Base-by-base conservation (phyloP, 225 moss, liverwort and hornwort genomes). In the Polytrichum commune region DNA sequence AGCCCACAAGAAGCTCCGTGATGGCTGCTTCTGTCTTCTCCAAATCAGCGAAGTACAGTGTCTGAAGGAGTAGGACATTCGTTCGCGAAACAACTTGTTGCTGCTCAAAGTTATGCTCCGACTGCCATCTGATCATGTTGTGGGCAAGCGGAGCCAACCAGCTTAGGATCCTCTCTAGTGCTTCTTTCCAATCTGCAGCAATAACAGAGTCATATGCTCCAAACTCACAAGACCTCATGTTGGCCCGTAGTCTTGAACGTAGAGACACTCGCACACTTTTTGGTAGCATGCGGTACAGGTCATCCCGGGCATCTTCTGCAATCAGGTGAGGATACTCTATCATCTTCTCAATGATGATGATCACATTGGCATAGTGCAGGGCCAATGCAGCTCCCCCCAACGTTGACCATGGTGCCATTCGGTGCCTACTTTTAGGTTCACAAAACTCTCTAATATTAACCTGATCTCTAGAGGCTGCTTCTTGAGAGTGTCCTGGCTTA, bases 21-120 rank as follows among this genome's bases (percentile, higher is more conserved):
- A 98, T 95, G 32, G 89, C 91, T 27, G 91, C 90, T 77, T 98
- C 98, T n/a, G 95, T 90, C 84, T 98, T 98, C 35, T 72, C 60
- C 75, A 91, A 73, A 75, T 98, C 95, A 18, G 98, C 95, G 70
- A 95, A 98, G 76, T 93, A 95, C 13, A 98, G 91, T 7, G 95
- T 95, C 66, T 98, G 95, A 68, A 98, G 84, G 46, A 98, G 90
- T 54, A 98, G 83, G 66, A 91, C 90, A 69, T 98, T 98, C 62
- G 98, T 91, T 54, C 95, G 89, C 4, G 95, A 74, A 67, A 87
- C 91, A 46, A 91, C 84, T 77, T 98, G 95, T 73, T 98, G 98
- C 83, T 95, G 98, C 84, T 98, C 98, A 72, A 98, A 98, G 69
- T 98, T 98, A 80, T 98, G 98, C 85, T 98, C 95, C 4, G 98